Percentiles rank a stretch among this genome's conserved stretches.
Conservation (phyloP, 2,329 filamentous ascomycete genomes). For the Chaetoscypha palmicola region DNA sequence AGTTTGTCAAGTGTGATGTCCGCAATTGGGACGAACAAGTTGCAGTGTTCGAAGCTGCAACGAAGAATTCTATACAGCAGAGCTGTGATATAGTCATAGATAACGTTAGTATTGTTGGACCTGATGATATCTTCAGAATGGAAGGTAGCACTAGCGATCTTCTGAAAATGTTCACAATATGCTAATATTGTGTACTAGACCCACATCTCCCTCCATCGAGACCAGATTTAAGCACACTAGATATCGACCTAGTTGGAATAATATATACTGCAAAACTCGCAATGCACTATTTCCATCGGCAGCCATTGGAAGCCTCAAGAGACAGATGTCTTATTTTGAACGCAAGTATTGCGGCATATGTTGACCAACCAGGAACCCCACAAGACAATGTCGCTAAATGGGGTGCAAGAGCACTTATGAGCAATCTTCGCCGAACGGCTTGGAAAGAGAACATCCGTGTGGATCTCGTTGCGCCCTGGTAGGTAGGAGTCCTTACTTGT, state of each 20-base stretch:
- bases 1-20: constrained; percentile 38
- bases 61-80: constrained; percentile 31
- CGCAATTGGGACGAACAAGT: constrained; percentile 38
- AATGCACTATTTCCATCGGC: constrained; percentile 39
- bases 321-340: constrained; percentile 45
- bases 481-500: background rate
- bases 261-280: constrained; percentile 42
- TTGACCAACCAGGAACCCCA: constrained; percentile 38
- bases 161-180: background rate
- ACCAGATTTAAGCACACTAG: constrained; percentile 36
- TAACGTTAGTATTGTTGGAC: constrained; percentile 39
- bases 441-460: constrained; percentile 40
- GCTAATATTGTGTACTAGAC: background rate
- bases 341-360: constrained; percentile 40
- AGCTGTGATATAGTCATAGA: constrained; percentile 41
- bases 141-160: constrained; percentile 26
- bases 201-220: constrained; percentile 26
- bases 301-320: constrained; percentile 33
- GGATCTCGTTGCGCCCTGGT: constrained; percentile 40
- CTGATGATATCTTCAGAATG: constrained; percentile 35
- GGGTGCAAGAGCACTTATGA: constrained; percentile 39
- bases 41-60: constrained; percentile 36
- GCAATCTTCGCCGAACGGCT: constrained; percentile 33
- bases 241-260: constrained; percentile 37
- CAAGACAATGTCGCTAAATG: constrained; percentile 40